Percentiles rank a stretch among this genome's conserved stretches.
These are phyloP conservation scores for Lactarius akahatsu DNA, from an alignment of 768 basidiomycete genomes.

Conservation along the genomic window DNA sequence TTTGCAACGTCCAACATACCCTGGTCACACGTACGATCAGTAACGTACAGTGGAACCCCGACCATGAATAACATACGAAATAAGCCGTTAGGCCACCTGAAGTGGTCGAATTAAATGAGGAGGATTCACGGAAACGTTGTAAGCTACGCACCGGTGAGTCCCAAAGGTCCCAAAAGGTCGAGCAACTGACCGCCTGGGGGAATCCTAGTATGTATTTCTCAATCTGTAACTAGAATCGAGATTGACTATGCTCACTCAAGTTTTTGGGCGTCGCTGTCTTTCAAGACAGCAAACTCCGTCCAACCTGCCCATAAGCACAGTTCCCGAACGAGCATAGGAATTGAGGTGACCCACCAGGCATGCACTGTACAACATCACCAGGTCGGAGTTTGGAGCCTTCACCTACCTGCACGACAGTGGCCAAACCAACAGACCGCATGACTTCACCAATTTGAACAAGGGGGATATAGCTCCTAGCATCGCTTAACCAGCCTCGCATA, in stretches of 20 bases:
- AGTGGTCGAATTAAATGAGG: background rate
- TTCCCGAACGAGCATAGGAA: background rate
- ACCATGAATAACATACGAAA: constrained; percentile 54
- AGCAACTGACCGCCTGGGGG: constrained; percentile 60
- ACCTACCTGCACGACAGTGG: constrained; percentile 60
- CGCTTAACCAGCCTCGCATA: constrained; percentile 81
- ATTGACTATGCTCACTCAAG: constrained; percentile 48
- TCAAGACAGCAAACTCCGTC: constrained; percentile 69
- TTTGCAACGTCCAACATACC: constrained; percentile 80
- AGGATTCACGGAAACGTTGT: background rate
- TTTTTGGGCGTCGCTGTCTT: constrained; percentile 51
- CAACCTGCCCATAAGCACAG: constrained; percentile 50
- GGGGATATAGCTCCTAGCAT: constrained; percentile 66
- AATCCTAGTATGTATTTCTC: constrained; percentile 40
- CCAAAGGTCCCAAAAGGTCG: constrained; percentile 85
- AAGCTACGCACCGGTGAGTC: constrained; percentile 55
- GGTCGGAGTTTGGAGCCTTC: constrained; percentile 50
- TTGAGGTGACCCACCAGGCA: constrained; percentile 53
- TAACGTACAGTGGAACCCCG: background rate
- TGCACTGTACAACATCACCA: constrained; percentile 70
- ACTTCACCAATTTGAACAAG: constrained; percentile 43
- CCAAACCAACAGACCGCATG: constrained; percentile 71
- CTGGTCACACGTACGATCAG: constrained; percentile 39
- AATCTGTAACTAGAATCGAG: background rate
- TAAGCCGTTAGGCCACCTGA: constrained; percentile 80